phyloP scores from a whole-genome alignment of 2,329 filamentous ascomycete genomes.

The Chlorencoelia australis region DNA sequence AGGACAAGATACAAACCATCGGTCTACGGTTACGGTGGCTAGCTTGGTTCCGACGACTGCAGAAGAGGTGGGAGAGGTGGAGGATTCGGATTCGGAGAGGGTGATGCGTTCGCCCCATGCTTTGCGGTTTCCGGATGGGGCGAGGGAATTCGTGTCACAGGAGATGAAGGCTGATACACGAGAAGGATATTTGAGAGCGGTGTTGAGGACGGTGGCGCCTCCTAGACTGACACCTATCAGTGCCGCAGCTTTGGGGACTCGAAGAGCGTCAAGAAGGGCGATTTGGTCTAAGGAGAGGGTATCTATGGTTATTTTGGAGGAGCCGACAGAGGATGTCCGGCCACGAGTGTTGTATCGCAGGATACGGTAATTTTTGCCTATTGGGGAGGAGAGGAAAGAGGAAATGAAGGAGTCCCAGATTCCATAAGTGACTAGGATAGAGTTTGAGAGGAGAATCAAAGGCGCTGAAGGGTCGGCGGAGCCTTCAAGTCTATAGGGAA shows the following conservation, averaged over 20 bases:
- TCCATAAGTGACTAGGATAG: slow-evolving; percentile 63
- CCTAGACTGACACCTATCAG: slow-evolving; percentile 74
- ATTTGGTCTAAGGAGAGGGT: slow-evolving; percentile 59
- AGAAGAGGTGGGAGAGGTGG: slow-evolving; percentile 34
- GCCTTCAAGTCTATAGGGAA: slow-evolving; percentile 70
- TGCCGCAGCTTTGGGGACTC: slow-evolving; percentile 54
- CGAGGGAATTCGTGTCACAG: slow-evolving; percentile 69
- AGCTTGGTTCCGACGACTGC: slow-evolving; percentile 53
- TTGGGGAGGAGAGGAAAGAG: slow-evolving; percentile 18
- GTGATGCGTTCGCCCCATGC: slow-evolving; percentile 72
- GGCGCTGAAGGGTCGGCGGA: slow-evolving; percentile 56
- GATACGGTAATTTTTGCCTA: slow-evolving; percentile 48
- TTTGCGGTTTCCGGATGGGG: slow-evolving; percentile 62
- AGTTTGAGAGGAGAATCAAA: slow-evolving; percentile 68
- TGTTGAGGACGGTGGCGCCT: slow-evolving; percentile 66
- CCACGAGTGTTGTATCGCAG: slow-evolving; percentile 72
- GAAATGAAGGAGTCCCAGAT: slow-evolving; percentile 72
- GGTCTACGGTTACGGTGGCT: slow-evolving; percentile 58
- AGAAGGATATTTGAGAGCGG: slow-evolving; percentile 55
- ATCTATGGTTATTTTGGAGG: slow-evolving; percentile 31
- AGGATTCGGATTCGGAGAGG: slow-evolving; percentile 48
- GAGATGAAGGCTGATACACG: slow-evolving; percentile 53
- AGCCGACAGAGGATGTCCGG: slow-evolving; percentile 13
- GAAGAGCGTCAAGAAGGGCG: slow-evolving; percentile 55
- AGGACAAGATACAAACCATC: slow-evolving; percentile 58